A percentile compares a stretch with the other conserved stretches of the same genome.
Evolutionary conservation across 371 early-diverging fungal species (phyloP).

Genomic region (Actinomortierella ambigua): DNA sequence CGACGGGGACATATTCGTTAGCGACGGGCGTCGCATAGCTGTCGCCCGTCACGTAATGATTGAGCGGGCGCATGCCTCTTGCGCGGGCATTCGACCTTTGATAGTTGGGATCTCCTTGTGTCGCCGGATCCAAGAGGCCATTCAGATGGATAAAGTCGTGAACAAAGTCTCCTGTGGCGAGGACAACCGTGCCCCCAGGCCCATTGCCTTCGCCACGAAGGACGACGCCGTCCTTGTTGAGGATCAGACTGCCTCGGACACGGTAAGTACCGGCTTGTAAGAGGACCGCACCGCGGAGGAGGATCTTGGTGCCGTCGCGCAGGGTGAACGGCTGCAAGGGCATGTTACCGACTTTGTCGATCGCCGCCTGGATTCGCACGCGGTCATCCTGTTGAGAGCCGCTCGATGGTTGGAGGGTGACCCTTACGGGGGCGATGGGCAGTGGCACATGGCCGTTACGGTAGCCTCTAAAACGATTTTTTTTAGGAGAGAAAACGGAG

Average conservation of each 20-base stretch:
- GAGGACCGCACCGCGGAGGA: conserved; percentile 20
- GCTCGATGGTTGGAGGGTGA: conserved; percentile 28
- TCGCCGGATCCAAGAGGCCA: conserved; percentile 22
- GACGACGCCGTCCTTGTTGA: conserved; percentile 29
- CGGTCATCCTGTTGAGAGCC: conserved; percentile 38
- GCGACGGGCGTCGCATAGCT: conserved; percentile 4
- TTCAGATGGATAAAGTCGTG: conserved; percentile 33
- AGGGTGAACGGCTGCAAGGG: conserved; percentile 12
- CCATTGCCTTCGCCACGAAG: conserved; percentile 38
- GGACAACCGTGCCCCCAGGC: conserved; percentile 15
- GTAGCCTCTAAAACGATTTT: too few relatives aligned
- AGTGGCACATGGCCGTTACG: conserved; percentile 26
- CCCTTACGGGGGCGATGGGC: conserved; percentile 18
- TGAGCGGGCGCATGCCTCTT: conserved; percentile 5
- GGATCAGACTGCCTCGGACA: conserved; percentile 22
- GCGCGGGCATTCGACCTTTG: not conserved
- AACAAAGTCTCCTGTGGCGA: conserved; percentile 24
- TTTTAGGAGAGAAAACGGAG: too few relatives aligned
- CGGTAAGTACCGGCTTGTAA: conserved; percentile 34
- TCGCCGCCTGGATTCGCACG: conserved; percentile 27
- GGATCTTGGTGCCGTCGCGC: conserved; percentile 22
- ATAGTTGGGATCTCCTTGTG: conserved; percentile 26
- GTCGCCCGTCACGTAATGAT: conserved; percentile 18
- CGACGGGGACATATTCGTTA: conserved; percentile 24
- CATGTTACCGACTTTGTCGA: conserved; percentile 22